phyloP scores from a whole-genome alignment of 768 basidiomycete species.

The Podaxis sp. region DNA sequence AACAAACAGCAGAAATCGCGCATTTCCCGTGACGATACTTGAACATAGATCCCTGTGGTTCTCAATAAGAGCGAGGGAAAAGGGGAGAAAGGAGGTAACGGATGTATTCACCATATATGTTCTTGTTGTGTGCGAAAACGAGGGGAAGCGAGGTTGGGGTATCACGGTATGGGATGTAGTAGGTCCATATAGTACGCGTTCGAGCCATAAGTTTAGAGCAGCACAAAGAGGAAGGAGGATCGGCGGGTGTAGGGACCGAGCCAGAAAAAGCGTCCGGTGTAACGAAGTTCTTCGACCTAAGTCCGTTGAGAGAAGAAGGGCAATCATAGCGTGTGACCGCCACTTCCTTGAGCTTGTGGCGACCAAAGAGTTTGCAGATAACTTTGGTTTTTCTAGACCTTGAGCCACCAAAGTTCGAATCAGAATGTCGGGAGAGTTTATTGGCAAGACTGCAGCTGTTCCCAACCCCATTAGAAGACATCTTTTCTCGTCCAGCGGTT shows the following conservation, averaged over 20 bases:
- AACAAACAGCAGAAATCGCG: conserved; percentile 11
- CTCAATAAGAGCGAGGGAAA: background rate
- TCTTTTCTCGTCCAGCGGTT: background rate
- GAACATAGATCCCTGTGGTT: background rate
- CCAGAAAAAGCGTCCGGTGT: background rate
- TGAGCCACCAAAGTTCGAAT: background rate
- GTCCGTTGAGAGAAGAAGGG: background rate
- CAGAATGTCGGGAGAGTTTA: background rate
- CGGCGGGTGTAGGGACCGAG: background rate
- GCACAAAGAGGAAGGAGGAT: background rate
- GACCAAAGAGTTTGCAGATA: background rate
- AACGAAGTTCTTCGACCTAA: background rate
- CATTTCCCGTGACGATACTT: background rate
- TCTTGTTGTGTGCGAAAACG: background rate
- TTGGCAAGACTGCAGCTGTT: background rate
- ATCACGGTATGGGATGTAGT: background rate
- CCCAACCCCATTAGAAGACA: background rate
- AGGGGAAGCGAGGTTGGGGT: background rate
- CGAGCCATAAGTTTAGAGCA: background rate
- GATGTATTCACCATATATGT: background rate
- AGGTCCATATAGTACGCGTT: conserved; percentile 1
- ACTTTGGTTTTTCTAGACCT: background rate
- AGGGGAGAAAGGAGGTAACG: background rate
- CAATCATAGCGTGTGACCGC: background rate
- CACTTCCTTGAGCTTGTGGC: background rate